Base-by-base conservation (phyloP, 345 rosid species). In the Mercurialis annua region DNA sequence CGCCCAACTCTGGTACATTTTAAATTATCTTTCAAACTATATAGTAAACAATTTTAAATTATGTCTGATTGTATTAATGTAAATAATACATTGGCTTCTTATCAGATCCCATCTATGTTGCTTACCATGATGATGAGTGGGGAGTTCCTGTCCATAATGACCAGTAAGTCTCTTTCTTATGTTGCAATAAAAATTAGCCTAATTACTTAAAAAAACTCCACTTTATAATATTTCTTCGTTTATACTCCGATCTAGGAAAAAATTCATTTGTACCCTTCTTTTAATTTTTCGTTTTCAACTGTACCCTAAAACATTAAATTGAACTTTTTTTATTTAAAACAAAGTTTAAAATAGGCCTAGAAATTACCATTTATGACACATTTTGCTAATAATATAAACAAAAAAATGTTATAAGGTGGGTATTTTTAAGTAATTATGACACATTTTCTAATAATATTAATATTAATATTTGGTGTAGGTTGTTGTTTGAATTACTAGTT, bases 81-180 rank as follows among this genome's bases (percentile, higher is more conserved):
- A 34, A 34, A 34, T n/a, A n/a, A n/a, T n/a, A n/a, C n/a, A n/a
- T n/a, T 67, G 50, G 42, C 30, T 30, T 26, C 20, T 62, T 71
- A 26, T 50, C 59, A 85, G 90, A 86, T 81, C 88, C 88, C 66
- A 73, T 79, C 56, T 86, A 82, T 23, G 80, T 84, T 44, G 79
- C 83, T 69, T 86, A 86, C 60, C 91, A 86, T 73, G 91, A 86
- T 50, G 73, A 81, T 63, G 88, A 84, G 79, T 86, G 91, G 91
- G 91, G 91, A 67, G 91, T 77, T 64, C 88, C 91, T 8, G 75
- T 72, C 55, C 91, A 77, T 43, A 80, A 86, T 73, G 85, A 84
- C 60, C 70, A 75, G 90, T 86, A 73, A 62, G 74, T 57, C 42
- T 27, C 15, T 7, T 26, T 72, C 18, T 64, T n/a, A n/a, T n/a